Evolutionary conservation across 2,329 filamentous ascomycete genomes (phyloP), one percentile per base, ranked within the genome.

Genomic region (Colletotrichum spinosum): DNA sequence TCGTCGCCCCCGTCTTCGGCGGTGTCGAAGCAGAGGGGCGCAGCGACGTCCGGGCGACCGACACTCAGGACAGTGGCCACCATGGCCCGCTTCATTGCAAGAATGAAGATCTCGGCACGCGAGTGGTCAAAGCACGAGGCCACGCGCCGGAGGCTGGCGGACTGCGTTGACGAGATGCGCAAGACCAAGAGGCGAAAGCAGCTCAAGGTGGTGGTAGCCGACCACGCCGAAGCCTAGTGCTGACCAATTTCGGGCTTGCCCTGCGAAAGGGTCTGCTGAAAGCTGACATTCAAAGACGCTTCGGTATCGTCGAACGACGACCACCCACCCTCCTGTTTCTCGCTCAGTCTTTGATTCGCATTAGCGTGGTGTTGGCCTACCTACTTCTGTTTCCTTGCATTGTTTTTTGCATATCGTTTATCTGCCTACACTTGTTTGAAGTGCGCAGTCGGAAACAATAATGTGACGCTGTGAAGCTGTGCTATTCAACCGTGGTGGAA

Each of bases 81-180:
- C 65, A 82, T 81, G 67, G 79, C 85, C 17, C 81, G 83, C 58
- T 88, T 88, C 71, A 78, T 86, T 51, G 84, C 84, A 15, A 81
- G 86, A 55, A 79, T 81, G 78, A 80, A 79, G 62, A 75, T 84
- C 54, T 77, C 80, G 17, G 83, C 85, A 13, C 76, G 76, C 41
- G 73, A 76, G 25, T 88, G 86, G 86, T 78, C 78, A 35, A 76
- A 79, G 58, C 84, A 87, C 63, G 85, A 88, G 72, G 77, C 76
- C 56, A 81, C 82, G 44, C 79, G 85, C 56, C 76, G 75, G 68
- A 77, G 78, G 65, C 79, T 88, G 61, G 81, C 79, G n/a, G 79
- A 79, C 10, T 84, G 82, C 6, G 79, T 81, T 53, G 82, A 86
- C 64, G 78, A 80, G 65, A 78, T 79, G 75, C 77, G 79, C 72